Percentiles rank a stretch among this genome's conserved stretches.
phyloP scores from a whole-genome alignment of 2,329 filamentous ascomycete species.

The Calycina herbarum region DNA sequence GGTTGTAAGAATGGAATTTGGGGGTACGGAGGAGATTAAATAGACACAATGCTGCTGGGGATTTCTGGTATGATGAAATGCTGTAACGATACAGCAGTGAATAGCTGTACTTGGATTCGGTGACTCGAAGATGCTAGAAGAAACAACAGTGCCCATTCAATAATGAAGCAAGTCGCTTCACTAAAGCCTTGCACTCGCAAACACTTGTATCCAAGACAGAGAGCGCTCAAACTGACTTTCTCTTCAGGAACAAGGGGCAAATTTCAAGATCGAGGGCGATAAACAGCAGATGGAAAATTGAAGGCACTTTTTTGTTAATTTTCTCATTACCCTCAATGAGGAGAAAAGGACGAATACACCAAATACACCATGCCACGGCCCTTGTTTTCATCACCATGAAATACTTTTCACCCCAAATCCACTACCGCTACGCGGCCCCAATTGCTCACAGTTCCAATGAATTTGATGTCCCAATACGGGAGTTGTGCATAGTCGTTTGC shows the following conservation, averaged over 20 bases:
- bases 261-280: not conserved
- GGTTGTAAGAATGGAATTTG: too few species aligned
- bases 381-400: not conserved
- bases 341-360: conserved; percentile 1
- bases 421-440: not conserved
- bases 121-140: too few species aligned
- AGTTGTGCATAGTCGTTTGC: conserved; percentile 33
- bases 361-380: conserved; percentile 6
- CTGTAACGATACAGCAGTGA: too few species aligned
- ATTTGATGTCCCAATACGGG: conserved; percentile 9
- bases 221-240: too few species aligned
- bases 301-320: conserved; percentile 5
- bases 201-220: too few species aligned
- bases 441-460: not conserved
- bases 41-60: too few species aligned
- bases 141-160: too few species aligned
- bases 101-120: too few species aligned
- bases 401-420: not conserved
- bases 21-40: too few species aligned
- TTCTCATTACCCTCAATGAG: conserved; percentile 6
- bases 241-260: not conserved
- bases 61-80: too few species aligned
- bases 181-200: too few species aligned
- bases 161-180: too few species aligned
- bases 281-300: not conserved